Conservation (phyloP, 768 basidiomycete genomes). For the Cystobasidium tubakii region DNA sequence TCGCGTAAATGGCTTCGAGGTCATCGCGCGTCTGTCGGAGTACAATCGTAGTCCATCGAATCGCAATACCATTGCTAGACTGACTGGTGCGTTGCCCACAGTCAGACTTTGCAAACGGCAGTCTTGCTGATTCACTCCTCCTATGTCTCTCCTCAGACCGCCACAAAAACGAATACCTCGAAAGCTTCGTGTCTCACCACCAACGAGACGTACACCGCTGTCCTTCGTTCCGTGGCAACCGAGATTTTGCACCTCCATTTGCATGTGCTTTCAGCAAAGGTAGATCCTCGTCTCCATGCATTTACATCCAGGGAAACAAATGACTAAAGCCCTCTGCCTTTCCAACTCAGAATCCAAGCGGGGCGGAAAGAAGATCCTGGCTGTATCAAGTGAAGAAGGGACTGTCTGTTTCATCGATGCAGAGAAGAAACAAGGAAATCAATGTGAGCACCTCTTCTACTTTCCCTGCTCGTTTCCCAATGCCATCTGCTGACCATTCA, state of each 20-base stretch:
- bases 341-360: constrained; percentile 38
- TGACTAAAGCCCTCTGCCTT: background rate
- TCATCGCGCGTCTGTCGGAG: background rate
- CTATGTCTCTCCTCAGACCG: background rate
- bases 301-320: background rate
- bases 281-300: constrained; percentile 18
- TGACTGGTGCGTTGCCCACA: background rate
- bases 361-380: constrained; percentile 42
- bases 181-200: constrained; percentile 40
- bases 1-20: constrained; percentile 6
- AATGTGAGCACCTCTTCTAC: constrained; percentile 34
- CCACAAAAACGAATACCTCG: constrained; percentile 8
- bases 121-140: background rate
- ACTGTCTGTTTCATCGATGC: constrained; percentile 44
- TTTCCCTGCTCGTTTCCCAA: no score
- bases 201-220: constrained; percentile 41
- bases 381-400: constrained; percentile 46
- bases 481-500: no score
- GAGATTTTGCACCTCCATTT: constrained; percentile 46
- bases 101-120: no score
- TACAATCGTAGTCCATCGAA: background rate
- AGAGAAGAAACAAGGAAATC: constrained; percentile 34
- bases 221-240: constrained; percentile 26
- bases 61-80: background rate
- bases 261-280: constrained; percentile 44